Evolutionary conservation across 2,329 filamentous ascomycete species (phyloP).

Genomic region (Fusarium sp.): DNA sequence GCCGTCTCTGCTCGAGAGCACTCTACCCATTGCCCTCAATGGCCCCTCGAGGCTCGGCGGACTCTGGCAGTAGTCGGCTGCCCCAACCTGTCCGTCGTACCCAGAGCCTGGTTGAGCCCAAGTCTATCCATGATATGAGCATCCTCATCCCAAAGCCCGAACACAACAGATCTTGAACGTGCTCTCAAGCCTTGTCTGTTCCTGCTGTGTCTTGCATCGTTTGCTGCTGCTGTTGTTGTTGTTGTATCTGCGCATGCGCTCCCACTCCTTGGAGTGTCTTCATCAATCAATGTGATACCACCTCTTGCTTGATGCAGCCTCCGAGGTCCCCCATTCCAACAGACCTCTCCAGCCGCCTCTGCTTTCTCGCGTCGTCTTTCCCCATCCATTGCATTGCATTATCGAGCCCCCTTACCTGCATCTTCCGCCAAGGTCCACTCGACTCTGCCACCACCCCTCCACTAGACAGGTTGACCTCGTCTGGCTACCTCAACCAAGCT

Average conservation of each 20-base stretch:
- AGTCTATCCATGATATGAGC: constrained; percentile 34
- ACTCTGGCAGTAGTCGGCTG: constrained; percentile 28
- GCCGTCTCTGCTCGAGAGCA: constrained; percentile 16
- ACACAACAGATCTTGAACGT: constrained; percentile 31
- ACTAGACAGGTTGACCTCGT: constrained; percentile 35
- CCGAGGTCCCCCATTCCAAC: constrained; percentile 43
- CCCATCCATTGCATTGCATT: constrained; percentile 45
- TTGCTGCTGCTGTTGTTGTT: constrained; percentile 6
- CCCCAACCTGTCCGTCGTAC: constrained; percentile 22
- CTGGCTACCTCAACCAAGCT: constrained; percentile 38
- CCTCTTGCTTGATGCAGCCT: constrained; percentile 46
- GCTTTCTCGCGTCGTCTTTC: constrained; percentile 44
- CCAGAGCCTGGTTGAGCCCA: constrained; percentile 28
- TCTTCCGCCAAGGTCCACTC: constrained; percentile 57
- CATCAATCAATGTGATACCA: constrained; percentile 49
- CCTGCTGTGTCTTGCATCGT: constrained; percentile 30
- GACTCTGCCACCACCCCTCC: constrained; percentile 49
- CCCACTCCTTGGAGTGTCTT: constrained; percentile 44
- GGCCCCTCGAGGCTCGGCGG: constrained; percentile 25
- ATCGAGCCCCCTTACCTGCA: constrained; percentile 54
- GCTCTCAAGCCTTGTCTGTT: constrained; percentile 9
- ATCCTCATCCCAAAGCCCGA: constrained; percentile 13
- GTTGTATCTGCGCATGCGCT: constrained; percentile 31
- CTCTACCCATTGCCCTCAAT: constrained; percentile 13
- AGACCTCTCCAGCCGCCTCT: constrained; percentile 40